Conservation (phyloP, 495 filamentous ascomycete genomes). For the Immersiella caudata region DNA sequence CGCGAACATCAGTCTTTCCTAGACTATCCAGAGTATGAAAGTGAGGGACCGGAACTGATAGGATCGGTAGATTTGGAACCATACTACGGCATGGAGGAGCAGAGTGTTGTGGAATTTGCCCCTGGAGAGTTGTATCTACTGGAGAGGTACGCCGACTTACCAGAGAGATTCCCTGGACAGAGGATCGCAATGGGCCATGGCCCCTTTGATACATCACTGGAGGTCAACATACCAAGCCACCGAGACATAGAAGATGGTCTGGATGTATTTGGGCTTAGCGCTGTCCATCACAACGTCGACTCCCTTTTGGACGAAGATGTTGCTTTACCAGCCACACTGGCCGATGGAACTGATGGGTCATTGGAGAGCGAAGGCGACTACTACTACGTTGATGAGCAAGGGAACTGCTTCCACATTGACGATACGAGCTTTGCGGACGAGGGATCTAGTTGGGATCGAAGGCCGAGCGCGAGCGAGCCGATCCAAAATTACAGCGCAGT, state of each 20-base stretch:
- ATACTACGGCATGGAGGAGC: neutral
- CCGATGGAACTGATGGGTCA: neutral
- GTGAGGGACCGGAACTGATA: neutral
- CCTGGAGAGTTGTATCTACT: no score
- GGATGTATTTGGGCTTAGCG: neutral
- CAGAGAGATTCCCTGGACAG: no score
- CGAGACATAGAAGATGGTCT: neutral
- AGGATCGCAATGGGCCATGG: no score
- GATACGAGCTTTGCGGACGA: slow-evolving; percentile 10
- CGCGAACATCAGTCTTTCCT: neutral
- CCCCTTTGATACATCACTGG: neutral
- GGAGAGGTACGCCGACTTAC: no score
- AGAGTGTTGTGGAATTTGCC: neutral
- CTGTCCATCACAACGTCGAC: neutral
- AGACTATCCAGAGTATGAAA: neutral
- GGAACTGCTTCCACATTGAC: slow-evolving; percentile 23
- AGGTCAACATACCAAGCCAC: neutral
- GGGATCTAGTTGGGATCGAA: neutral
- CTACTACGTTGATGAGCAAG: slow-evolving; percentile 33
- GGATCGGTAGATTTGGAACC: neutral
- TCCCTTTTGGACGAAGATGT: neutral
- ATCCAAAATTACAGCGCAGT: neutral
- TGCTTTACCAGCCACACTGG: neutral
- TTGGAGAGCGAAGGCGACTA: slow-evolving; percentile 29
- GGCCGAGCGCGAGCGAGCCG: neutral